Percentiles rank a stretch among this genome's conserved stretches.
Conservation (phyloP, 495 filamentous ascomycete genomes). For the Neurospora sp. region DNA sequence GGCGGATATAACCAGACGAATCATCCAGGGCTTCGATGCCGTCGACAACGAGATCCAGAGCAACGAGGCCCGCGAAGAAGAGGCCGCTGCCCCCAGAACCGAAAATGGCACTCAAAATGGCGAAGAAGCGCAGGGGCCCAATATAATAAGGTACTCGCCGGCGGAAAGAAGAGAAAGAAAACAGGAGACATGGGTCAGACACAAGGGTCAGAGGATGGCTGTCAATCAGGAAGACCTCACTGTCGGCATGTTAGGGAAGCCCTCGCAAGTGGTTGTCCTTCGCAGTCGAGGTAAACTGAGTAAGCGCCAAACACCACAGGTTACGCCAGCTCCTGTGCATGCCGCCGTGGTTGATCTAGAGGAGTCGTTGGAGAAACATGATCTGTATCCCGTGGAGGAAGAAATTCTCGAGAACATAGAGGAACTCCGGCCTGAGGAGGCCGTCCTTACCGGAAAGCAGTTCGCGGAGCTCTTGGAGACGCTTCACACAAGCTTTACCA, state of each 20-base stretch:
- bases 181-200: background rate
- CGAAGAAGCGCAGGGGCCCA: background rate
- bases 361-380: conserved; percentile 21
- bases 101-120: background rate
- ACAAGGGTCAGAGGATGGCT: background rate
- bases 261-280: conserved; percentile 10
- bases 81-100: background rate
- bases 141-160: background rate
- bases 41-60: background rate
- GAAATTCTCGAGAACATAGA: conserved; percentile 35
- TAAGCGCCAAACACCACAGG: background rate
- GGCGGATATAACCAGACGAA: background rate
- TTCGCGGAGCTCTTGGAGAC: conserved; percentile 28
- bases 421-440: conserved; percentile 26
- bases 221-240: background rate
- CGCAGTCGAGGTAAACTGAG: conserved; percentile 7
- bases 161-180: background rate
- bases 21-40: background rate
- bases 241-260: background rate
- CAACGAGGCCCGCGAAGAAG: background rate
- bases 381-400: conserved; percentile 6
- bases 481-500: conserved; percentile 33
- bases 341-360: conserved; percentile 19
- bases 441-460: conserved; percentile 20
- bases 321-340: background rate